Base-by-base conservation (phyloP, 2,329 filamentous ascomycete species). In the Venturia aucupariae region DNA sequence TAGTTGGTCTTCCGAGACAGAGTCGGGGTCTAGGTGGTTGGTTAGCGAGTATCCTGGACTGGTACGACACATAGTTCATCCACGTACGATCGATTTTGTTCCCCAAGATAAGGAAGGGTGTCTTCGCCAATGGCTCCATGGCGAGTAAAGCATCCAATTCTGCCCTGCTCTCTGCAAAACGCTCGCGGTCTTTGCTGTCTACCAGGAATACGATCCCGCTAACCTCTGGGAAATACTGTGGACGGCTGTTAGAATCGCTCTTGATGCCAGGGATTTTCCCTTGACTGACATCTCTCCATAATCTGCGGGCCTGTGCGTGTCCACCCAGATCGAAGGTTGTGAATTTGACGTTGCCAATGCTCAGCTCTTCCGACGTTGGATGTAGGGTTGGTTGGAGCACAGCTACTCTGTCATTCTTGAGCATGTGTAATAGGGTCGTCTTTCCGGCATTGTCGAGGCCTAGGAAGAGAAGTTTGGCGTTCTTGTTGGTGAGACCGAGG, bases 91-190 rank as follows among this genome's bases (percentile, higher is more conserved):
- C 94, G 77, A 97, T 99, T 86, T 99, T 99, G 86, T 99, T 99
- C 71, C 94, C 94, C 68, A 99, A 86, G 71, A 99, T 87, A 67
- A 97, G 86, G 77, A 97, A 97, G 63, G 94, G 94, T 11, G 96
- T 93, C 83, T 96, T 97, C 75, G 86, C 82, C 46, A 97, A 85
- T 75, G 97, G 92, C 80, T 99, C 94, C 93, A 97, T 97, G 67
- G 90, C 87, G 70, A 99, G 84, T 62, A 62, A 27, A 6, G 76
- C 92, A 75, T 97, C 93, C 68, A 99, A 89, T 82, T 99, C 94
- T 71, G 90, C 93, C 83, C 97, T 97, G 74, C 92, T 90, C 81
- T 99, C 94, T 72, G 84, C 77, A 77, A 99, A 90, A 70, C 94
- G 92, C 80, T 97, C 93, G 79, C 90, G 88, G 79, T 99, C 94